Evolutionary conservation across 2,329 filamentous ascomycete species (phyloP).

Genomic region (Nannizzia gypsea): DNA sequence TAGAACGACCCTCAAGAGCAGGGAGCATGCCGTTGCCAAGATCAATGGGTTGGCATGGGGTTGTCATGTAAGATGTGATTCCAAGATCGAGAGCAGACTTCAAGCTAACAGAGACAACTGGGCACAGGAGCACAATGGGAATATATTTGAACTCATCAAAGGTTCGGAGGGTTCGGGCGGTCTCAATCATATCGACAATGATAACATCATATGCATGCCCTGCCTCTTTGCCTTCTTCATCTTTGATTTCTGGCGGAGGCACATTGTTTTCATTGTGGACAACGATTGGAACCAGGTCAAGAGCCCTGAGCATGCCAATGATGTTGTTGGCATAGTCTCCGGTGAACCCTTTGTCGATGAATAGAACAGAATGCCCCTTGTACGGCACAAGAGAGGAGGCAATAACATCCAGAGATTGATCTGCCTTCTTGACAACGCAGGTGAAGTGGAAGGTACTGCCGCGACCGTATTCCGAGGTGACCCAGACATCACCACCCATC

Average conservation of each 20-base stretch:
- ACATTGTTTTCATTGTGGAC: constrained; percentile 65
- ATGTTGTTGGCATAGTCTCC: constrained; percentile 56
- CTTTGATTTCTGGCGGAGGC: constrained; percentile 43
- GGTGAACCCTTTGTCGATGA: constrained; percentile 84
- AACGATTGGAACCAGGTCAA: constrained; percentile 71
- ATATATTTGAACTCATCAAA: constrained; percentile 97
- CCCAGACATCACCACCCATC: constrained; percentile 95
- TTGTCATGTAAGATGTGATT: constrained; percentile 99
- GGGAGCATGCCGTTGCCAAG: constrained; percentile 93
- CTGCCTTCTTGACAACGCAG: constrained; percentile 74
- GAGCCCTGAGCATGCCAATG: constrained; percentile 59
- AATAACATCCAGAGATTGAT: constrained; percentile 64
- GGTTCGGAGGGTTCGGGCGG: constrained; percentile 69
- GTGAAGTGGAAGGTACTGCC: constrained; percentile 96
- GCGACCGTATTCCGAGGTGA: constrained; percentile 79
- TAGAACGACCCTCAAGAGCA: constrained; percentile 82
- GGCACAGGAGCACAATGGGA: constrained; percentile 83
- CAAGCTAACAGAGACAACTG: constrained; percentile 77
- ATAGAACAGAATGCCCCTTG: constrained; percentile 80
- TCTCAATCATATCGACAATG: constrained; percentile 86
- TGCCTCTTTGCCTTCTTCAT: constrained; percentile 37
- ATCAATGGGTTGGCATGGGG: constrained; percentile 85
- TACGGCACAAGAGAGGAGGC: constrained; percentile 72
- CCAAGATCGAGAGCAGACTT: constrained; percentile 90
- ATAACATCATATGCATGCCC: constrained; percentile 79